Base-by-base conservation (phyloP, 805 yeast species). In the Tetrapisispora nanseiensis region DNA sequence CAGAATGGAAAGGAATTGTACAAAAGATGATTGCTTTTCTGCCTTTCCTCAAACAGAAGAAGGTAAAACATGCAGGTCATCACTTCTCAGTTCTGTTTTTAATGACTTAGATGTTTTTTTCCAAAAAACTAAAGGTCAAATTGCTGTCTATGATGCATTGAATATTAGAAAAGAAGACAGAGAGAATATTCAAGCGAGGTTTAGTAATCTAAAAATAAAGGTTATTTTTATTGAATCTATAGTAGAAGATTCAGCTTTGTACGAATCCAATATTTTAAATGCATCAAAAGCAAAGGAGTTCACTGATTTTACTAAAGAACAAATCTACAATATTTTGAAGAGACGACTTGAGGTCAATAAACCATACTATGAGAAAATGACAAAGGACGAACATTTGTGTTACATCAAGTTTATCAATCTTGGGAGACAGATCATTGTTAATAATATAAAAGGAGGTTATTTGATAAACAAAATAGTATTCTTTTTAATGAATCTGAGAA, bases 111-210 rank as follows among this genome's bases (percentile, higher is more conserved):
- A 74, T 42, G 66, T 69, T 20, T 87, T 84, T 54, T 86, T 86
- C 61, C 74, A 75, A 48, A 72, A 74, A 23, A 86, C 80, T 47
- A 77, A 76, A 55, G 97, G 97, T 10, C 98, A 92, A 65, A 86
- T 92, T 26, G 98, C 95, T 5, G 85, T 92, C 19, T 92, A 85
- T 62, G 99, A 92, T 63, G 97, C 97, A 0, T 83, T 92, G 39
- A 92, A 92, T 59, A 95, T 92, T 6, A 66, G 82, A 37, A 76
- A 81, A 18, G 70, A 72, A 39, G 82, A 81, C 50, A 72, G 99
- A 51, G 53, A 69, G 7, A 74, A 72, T 24, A 63, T 90, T 30
- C 74, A 73, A 22, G 69, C 70, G 27, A 62, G 63, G 44, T 78
- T 90, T 52, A 65, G 68, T 7, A 65, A 67, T 34, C 67, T 73